Evolutionary conservation across 2,329 filamentous ascomycete genomes (phyloP).

Genomic region (Zymoseptoria ardabiliae): DNA sequence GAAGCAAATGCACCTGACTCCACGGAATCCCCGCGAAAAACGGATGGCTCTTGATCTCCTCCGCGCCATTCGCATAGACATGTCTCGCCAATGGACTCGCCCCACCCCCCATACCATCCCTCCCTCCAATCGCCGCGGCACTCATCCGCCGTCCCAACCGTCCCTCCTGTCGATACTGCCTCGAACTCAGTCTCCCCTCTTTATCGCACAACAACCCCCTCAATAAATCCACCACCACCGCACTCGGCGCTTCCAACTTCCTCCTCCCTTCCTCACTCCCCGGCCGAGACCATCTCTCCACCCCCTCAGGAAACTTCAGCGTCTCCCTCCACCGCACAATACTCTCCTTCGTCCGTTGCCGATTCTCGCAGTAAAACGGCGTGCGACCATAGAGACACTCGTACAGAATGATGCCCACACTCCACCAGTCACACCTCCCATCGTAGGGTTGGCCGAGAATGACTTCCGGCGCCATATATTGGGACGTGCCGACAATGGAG

Average conservation of each 20-base stretch:
- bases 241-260: slow-evolving; percentile 49
- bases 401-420: slow-evolving; percentile 85
- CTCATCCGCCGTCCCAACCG: slow-evolving; percentile 30
- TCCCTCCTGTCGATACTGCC: slow-evolving; percentile 58
- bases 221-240: slow-evolving; percentile 71
- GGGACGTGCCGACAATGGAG: slow-evolving; percentile 88
- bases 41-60: slow-evolving; percentile 80
- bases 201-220: slow-evolving; percentile 64
- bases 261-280: slow-evolving; percentile 34
- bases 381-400: slow-evolving; percentile 92
- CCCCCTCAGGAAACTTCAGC: slow-evolving; percentile 59
- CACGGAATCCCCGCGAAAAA: slow-evolving; percentile 79
- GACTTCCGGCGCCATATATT: slow-evolving; percentile 97
- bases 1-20: slow-evolving; percentile 62
- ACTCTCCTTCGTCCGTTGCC: slow-evolving; percentile 76
- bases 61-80: slow-evolving; percentile 76
- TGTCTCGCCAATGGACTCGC: slow-evolving; percentile 28
- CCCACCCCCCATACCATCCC: neutral
- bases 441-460: slow-evolving; percentile 77
- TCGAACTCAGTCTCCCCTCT: slow-evolving; percentile 66
- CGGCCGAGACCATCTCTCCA: slow-evolving; percentile 46
- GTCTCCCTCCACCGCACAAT: slow-evolving; percentile 67
- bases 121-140: slow-evolving; percentile 38
- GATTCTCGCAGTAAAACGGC: slow-evolving; percentile 75
- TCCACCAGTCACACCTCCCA: slow-evolving; percentile 95